A percentile compares a stretch with the other conserved stretches of the same genome.
Conservation (phyloP, 108 stramenopile genomes). For the Aurantiochytrium sp. region DNA sequence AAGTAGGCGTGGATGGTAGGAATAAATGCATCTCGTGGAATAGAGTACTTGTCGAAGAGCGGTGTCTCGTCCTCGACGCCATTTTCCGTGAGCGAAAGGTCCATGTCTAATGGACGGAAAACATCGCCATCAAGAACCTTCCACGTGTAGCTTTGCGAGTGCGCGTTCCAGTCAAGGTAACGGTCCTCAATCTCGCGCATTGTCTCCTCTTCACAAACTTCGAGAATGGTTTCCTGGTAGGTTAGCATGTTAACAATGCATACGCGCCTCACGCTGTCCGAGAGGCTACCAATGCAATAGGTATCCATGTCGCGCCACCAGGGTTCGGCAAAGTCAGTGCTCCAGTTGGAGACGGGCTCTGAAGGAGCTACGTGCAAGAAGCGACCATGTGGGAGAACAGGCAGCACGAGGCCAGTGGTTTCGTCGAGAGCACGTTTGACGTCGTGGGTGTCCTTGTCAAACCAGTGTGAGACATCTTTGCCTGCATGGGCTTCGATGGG, state of each 20-base stretch:
- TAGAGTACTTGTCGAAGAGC: slow-evolving; percentile 42
- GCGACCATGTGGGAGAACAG: slow-evolving; percentile 45
- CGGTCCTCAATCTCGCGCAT: slow-evolving; percentile 45
- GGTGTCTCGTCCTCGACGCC: slow-evolving; percentile 46
- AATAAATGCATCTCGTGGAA: slow-evolving; percentile 37
- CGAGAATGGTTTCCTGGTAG: slow-evolving; percentile 36
- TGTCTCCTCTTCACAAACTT: slow-evolving; percentile 51
- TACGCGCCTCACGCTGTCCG: slow-evolving; percentile 29
- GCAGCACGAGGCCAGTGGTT: slow-evolving; percentile 36
- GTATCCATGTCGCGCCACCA: slow-evolving; percentile 48
- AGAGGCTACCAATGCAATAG: slow-evolving; percentile 40
- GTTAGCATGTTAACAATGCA: slow-evolving; percentile 50
- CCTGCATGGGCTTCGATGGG: slow-evolving; percentile 49
- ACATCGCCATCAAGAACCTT: slow-evolving; percentile 34
- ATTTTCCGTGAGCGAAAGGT: slow-evolving; percentile 46
- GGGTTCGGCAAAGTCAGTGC: slow-evolving; percentile 39
- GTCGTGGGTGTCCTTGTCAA: slow-evolving; percentile 38
- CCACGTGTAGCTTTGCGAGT: slow-evolving; percentile 58
- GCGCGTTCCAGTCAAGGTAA: slow-evolving; percentile 50
- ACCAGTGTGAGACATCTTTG: slow-evolving; percentile 54
- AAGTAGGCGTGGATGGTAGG: slow-evolving; percentile 53
- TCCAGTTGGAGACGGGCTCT: slow-evolving; percentile 41
- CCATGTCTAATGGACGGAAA: slow-evolving; percentile 44
- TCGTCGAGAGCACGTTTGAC: slow-evolving; percentile 46
- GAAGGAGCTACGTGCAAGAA: slow-evolving; percentile 53